Evolutionary conservation across 2,329 filamentous ascomycete genomes (phyloP).

Genomic region (Parasarocladium wereldwijsianum): DNA sequence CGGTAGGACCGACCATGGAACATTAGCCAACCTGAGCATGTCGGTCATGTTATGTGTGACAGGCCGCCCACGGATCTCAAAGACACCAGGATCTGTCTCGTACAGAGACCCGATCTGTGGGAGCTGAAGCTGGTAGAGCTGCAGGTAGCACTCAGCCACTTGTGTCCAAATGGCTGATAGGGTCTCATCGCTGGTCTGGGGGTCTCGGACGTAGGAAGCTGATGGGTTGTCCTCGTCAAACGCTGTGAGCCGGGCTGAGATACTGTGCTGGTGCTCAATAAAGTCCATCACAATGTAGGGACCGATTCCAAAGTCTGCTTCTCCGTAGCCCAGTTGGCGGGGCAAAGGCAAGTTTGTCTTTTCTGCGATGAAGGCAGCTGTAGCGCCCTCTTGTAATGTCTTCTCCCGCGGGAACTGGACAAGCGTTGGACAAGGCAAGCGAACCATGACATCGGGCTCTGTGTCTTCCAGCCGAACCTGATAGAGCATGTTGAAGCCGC

Average conservation of each 20-base stretch:
- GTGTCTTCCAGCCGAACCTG: constrained; percentile 8
- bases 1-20: not conserved
- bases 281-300: constrained; percentile 7
- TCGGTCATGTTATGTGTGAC: constrained; percentile 3
- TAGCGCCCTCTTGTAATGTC: constrained; percentile 11
- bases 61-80: not conserved
- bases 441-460: constrained; percentile 8
- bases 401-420: constrained; percentile 11
- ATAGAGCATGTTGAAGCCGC: constrained; percentile 15
- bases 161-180: too few relatives aligned
- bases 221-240: too few relatives aligned
- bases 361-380: constrained; percentile 7
- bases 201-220: too few relatives aligned
- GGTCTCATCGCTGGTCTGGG: too few relatives aligned
- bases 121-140: not conserved
- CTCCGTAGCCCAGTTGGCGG: constrained; percentile 9
- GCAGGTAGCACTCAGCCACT: too few relatives aligned
- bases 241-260: too few relatives aligned
- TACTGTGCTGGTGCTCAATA: too few relatives aligned
- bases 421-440: constrained; percentile 10
- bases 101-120: constrained; percentile 1
- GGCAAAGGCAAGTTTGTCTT: constrained; percentile 12
- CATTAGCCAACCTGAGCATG: constrained; percentile 2
- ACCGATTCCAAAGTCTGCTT: constrained; percentile 6
- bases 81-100: not conserved